Evolutionary conservation across 495 filamentous ascomycete species (phyloP), one percentile per base, ranked within the genome.

Genomic region (Penicillium lividum): DNA sequence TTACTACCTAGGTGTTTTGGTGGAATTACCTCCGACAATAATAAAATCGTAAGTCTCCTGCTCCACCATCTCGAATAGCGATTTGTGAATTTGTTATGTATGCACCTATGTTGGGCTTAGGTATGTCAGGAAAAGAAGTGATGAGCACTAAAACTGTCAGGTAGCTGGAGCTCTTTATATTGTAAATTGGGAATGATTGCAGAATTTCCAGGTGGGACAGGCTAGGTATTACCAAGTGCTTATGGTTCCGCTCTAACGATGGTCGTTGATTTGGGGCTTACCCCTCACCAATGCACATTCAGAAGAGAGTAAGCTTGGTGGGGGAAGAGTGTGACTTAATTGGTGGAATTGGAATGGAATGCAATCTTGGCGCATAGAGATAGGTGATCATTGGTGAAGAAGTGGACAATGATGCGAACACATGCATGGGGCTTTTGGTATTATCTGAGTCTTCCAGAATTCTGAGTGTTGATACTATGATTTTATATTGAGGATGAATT

Each of bases 1-100:
- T n/a, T 22, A 22, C 2, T 22, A 22, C 22, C 22, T 22, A 2
- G 22, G 22, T 22, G 22, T 22, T 1, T 22, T 44, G 30, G 44
- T 4, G 45, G 8, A 71, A 74, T 60, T 67, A 82, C 81, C 73
- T 22, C 83, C 83, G 25, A 86, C 79, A 6, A 86, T 60, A 55
- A 86, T 73, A 57, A 84, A 86, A 54, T 84, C 82, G 57, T 77
- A 84, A 4, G 10, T 28, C 1, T 51, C 28, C 8, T 48, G 25
- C 2, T 49, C 13, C 2, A 4, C 5, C 46, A 49, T 49, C 3
- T 31, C n/a, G 46, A n/a, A 13, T 3, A 11, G 25, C 5, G 3
- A 0, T 25, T 52, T 4, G 28, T 4, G 16, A 51, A 51, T 18
- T 16, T 22, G 28, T 9, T 5, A 31, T 9, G 22, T 22, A 22